Percentiles rank a stretch among this genome's conserved stretches.
These are phyloP conservation scores for Cladosporium sphaerospermum DNA, from an alignment of 2,329 filamentous ascomycete genomes.

Conservation along the genomic window DNA sequence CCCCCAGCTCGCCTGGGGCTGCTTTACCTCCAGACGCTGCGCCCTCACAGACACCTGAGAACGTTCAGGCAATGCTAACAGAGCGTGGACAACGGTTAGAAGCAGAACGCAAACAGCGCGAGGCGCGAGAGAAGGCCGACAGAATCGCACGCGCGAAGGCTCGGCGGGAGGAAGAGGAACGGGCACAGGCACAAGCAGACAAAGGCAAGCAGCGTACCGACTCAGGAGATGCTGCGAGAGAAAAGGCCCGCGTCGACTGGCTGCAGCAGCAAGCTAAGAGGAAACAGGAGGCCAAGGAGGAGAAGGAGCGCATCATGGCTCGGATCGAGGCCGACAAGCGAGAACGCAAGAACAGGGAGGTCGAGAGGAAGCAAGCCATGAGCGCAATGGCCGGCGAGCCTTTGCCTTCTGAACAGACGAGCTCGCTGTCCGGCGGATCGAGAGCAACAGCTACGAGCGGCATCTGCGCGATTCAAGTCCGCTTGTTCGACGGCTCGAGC, in stretches of 20 bases:
- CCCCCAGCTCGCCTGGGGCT: too few species aligned
- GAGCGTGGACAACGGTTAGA: constrained; percentile 47
- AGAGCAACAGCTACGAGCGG: constrained; percentile 16
- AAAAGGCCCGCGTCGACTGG: constrained; percentile 30
- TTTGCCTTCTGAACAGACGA: not conserved
- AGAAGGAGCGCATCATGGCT: constrained; percentile 64
- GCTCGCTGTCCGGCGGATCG: constrained; percentile 2
- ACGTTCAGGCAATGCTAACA: constrained; percentile 38
- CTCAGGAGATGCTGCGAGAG: constrained; percentile 32
- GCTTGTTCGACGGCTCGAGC: constrained; percentile 77
- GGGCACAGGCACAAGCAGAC: constrained; percentile 20
- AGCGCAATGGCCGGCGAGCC: constrained; percentile 4
- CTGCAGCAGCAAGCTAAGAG: constrained; percentile 48
- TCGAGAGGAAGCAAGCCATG: constrained; percentile 31
- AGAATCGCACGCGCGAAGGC: constrained; percentile 32
- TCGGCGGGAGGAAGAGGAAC: constrained; percentile 32
- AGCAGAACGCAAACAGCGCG: constrained; percentile 35
- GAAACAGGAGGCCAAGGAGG: constrained; percentile 59
- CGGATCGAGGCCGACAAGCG: constrained; percentile 72
- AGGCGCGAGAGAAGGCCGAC: constrained; percentile 46
- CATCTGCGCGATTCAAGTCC: constrained; percentile 57
- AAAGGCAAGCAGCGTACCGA: constrained; percentile 25
- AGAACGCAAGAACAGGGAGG: constrained; percentile 55
- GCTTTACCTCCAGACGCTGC: not conserved
- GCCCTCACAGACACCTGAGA: constrained; percentile 6